Evolutionary conservation across 2,329 filamentous ascomycete species (phyloP).

Genomic region (Fragosphaeria purpurea): DNA sequence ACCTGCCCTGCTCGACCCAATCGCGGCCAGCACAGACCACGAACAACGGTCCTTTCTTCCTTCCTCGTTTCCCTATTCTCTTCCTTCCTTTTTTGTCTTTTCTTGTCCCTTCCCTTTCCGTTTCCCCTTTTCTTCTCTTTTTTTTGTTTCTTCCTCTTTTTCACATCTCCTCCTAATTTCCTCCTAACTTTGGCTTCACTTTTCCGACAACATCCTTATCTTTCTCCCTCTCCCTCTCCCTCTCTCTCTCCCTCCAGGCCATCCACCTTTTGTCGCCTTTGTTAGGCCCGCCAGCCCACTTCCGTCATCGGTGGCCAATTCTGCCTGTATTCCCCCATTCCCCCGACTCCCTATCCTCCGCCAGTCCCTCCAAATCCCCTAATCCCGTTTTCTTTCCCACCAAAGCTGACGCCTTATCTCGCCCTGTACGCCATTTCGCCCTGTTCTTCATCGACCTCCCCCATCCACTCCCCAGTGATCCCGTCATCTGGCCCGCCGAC

Average conservation of each 20-base stretch:
- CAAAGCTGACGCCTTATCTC: no score
- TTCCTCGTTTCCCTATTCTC: neutral
- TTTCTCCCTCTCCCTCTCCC: neutral
- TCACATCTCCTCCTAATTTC: neutral
- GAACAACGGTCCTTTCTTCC: no score
- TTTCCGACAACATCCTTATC: neutral
- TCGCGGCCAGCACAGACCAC: no score
- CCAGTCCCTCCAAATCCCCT: no score
- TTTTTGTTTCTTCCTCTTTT: neutral
- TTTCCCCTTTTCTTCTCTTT: neutral
- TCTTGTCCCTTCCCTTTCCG: no score
- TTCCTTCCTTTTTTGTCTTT: no score
- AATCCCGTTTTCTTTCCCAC: no score
- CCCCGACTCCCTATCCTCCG: neutral
- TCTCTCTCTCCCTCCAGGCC: neutral
- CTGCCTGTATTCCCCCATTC: neutral
- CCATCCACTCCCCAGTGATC: conserved; percentile 1
- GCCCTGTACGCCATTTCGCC: no score
- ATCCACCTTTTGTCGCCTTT: neutral
- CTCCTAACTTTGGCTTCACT: no score
- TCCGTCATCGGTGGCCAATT: conserved; percentile 5
- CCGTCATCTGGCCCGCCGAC: neutral
- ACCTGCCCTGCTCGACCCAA: no score
- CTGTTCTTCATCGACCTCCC: no score
- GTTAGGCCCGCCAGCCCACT: neutral